These are phyloP conservation scores for Saprolegnia diclina DNA, from an alignment of 352 stramenopile species.

Conservation along the genomic window DNA sequence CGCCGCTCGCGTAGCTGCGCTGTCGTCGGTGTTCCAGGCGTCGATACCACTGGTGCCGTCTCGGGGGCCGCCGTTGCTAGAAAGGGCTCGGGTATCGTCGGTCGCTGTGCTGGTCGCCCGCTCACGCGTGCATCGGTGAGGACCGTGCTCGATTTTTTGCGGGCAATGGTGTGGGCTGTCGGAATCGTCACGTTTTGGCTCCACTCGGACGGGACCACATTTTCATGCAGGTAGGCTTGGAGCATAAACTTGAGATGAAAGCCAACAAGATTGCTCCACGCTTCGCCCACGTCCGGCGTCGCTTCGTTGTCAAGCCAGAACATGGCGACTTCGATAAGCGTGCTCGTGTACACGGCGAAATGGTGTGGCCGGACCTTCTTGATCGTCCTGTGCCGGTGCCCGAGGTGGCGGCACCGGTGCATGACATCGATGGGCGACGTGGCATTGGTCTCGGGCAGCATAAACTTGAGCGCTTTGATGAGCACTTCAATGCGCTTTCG, in stretches of 20 bases:
- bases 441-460: background rate
- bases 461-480: slow-evolving; percentile 27
- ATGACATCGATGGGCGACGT: background rate
- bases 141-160: background rate
- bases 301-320: slow-evolving; percentile 22
- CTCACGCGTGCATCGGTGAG: background rate
- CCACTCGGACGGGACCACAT: slow-evolving; percentile 11
- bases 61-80: background rate
- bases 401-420: slow-evolving; percentile 21
- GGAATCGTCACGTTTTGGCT: slow-evolving; percentile 22
- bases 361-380: slow-evolving; percentile 20
- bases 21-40: background rate
- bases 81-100: background rate
- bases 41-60: background rate
- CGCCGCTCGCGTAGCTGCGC: background rate
- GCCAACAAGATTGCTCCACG: slow-evolving; percentile 24
- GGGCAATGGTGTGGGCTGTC: background rate
- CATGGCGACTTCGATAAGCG: slow-evolving; percentile 25
- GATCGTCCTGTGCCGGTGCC: slow-evolving; percentile 14
- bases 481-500: slow-evolving; percentile 26
- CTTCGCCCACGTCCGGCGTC: slow-evolving; percentile 23
- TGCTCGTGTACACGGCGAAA: slow-evolving; percentile 16
- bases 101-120: background rate
- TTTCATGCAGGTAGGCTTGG: slow-evolving; percentile 8
- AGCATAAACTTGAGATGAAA: slow-evolving; percentile 28